Conservation (phyloP, 345 rosid species). For the Trapa bicornis region DNA sequence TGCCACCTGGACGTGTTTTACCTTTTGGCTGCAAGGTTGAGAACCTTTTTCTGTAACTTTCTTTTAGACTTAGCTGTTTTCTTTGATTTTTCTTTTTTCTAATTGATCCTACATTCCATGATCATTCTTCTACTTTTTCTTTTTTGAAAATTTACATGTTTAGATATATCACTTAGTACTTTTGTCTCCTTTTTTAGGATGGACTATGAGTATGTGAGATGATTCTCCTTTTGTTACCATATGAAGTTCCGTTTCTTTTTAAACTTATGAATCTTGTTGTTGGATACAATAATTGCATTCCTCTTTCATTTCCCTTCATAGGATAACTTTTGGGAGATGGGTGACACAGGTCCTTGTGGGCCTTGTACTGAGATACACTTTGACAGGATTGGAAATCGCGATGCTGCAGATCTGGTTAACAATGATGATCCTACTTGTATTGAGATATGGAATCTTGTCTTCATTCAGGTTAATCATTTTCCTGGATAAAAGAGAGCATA, state of each 20-base stretch:
- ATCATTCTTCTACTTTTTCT: no score
- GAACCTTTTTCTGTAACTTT: conserved; percentile 4
- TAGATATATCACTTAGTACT: no score
- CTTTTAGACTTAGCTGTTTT: background rate
- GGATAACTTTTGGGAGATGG: conserved; percentile 99
- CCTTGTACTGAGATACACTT: conserved; percentile 97
- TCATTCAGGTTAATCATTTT: conserved; percentile 60
- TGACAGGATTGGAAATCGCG: conserved; percentile 79
- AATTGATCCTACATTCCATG: background rate
- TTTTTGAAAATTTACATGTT: no score
- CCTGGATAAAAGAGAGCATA: background rate
- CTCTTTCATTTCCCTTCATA: conserved; percentile 10
- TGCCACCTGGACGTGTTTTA: conserved; percentile 65
- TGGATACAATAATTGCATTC: conserved; percentile 2
- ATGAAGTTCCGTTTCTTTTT: background rate
- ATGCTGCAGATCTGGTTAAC: conserved; percentile 77
- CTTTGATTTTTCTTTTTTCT: background rate
- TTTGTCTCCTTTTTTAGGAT: background rate
- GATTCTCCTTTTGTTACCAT: background rate
- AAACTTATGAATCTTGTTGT: background rate
- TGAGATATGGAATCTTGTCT: conserved; percentile 97
- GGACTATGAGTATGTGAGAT: background rate
- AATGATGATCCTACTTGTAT: conserved; percentile 95
- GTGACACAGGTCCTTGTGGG: conserved; percentile 97
- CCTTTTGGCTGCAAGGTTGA: conserved; percentile 90